Evolutionary conservation across 768 basidiomycete genomes (phyloP).

Genomic region (Multifurca ochricompacta): DNA sequence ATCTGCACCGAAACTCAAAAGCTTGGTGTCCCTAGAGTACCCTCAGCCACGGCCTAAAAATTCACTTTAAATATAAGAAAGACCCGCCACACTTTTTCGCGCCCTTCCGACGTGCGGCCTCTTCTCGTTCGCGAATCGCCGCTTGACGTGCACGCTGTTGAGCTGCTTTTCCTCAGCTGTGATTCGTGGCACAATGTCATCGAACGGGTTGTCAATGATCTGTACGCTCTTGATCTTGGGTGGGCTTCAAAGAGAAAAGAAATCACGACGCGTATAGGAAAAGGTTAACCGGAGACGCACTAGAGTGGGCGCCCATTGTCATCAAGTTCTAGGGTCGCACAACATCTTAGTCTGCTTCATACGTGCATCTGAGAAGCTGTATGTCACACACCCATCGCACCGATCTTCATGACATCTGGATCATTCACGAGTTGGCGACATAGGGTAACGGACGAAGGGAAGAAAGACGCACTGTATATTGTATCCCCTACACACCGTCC

Average conservation of each 20-base stretch:
- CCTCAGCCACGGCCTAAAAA: neutral
- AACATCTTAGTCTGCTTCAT: conserved; percentile 4
- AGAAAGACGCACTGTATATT: conserved; percentile 59
- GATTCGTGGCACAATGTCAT: conserved; percentile 92
- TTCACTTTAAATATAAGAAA: neutral
- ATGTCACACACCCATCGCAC: conserved; percentile 63
- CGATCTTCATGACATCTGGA: conserved; percentile 85
- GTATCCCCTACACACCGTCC: conserved; percentile 87
- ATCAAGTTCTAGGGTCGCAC: conserved; percentile 49
- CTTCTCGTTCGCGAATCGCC: conserved; percentile 71
- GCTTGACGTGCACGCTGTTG: conserved; percentile 78
- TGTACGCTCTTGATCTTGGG: conserved; percentile 83
- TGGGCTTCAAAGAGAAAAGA: conserved; percentile 45
- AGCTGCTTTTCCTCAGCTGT: conserved; percentile 86
- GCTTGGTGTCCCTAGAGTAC: conserved; percentile 64
- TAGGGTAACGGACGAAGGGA: neutral
- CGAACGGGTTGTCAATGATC: conserved; percentile 89
- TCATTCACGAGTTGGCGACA: neutral
- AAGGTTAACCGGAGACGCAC: conserved; percentile 33
- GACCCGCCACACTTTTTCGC: conserved; percentile 62
- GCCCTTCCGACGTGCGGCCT: conserved; percentile 58
- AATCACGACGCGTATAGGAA: neutral
- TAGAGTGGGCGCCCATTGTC: conserved; percentile 72
- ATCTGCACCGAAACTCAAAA: conserved; percentile 82
- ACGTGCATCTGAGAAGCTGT: neutral